These are phyloP conservation scores for Botryosphaeria agaves DNA, from an alignment of 2,329 filamentous ascomycete species.

Conservation along the genomic window DNA sequence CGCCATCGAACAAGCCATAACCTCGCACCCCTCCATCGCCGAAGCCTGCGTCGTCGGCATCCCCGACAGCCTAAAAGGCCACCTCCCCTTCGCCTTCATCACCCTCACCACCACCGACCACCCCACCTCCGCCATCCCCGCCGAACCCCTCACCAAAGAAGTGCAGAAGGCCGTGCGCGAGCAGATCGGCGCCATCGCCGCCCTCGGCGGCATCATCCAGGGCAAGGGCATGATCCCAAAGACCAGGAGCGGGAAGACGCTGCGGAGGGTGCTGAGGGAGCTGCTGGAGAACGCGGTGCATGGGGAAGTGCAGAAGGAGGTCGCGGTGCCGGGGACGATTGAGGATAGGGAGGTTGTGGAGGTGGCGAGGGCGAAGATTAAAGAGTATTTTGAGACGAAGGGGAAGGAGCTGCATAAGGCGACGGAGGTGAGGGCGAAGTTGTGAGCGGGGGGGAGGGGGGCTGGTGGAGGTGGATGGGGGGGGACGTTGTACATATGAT, in stretches of 20 bases:
- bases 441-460: no score
- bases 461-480: no score
- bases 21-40: constrained; percentile 58
- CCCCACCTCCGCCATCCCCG: constrained; percentile 33
- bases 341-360: constrained; percentile 64
- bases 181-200: constrained; percentile 76
- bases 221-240: constrained; percentile 79
- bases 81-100: constrained; percentile 82
- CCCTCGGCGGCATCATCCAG: constrained; percentile 70
- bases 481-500: no score
- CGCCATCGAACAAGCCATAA: constrained; percentile 79
- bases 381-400: constrained; percentile 52
- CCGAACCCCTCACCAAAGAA: constrained; percentile 36
- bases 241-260: constrained; percentile 80
- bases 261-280: constrained; percentile 66
- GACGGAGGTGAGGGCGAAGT: constrained; percentile 18
- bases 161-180: constrained; percentile 56
- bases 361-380: constrained; percentile 52
- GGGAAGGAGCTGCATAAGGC: constrained; percentile 18
- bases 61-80: constrained; percentile 73
- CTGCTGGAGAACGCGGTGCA: constrained; percentile 67
- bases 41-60: constrained; percentile 79
- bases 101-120: constrained; percentile 37
- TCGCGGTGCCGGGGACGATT: constrained; percentile 67
- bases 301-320: constrained; percentile 52